Evolutionary conservation across 75 land plant species (phyloP).

Genomic region (Sequoia sempervirens): DNA sequence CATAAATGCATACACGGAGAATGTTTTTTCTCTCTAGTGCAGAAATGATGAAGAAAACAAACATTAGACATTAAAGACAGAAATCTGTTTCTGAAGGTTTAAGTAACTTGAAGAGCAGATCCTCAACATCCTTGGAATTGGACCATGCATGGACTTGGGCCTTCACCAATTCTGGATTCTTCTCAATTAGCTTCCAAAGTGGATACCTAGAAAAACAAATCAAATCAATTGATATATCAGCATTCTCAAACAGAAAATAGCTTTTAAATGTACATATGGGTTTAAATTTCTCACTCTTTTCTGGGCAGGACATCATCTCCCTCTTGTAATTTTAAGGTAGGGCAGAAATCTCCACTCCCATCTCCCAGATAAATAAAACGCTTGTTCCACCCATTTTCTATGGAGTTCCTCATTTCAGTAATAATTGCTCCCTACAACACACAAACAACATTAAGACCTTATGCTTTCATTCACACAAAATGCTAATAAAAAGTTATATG

Average conservation of each 20-base stretch:
- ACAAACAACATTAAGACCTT: not conserved
- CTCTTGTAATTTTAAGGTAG: constrained; percentile 31
- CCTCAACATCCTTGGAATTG: constrained; percentile 1
- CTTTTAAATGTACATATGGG: not conserved
- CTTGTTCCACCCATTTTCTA: constrained; percentile 3
- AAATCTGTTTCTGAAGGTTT: not conserved
- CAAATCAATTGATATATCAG: not conserved
- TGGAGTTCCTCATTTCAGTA: not conserved
- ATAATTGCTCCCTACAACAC: constrained; percentile 1
- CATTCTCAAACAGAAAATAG: not conserved
- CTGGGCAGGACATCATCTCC: constrained; percentile 47
- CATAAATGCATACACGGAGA: no score
- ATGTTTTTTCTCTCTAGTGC: no score
- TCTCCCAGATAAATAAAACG: constrained; percentile 50
- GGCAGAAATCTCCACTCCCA: constrained; percentile 61
- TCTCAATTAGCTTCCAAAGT: not conserved
- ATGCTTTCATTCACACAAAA: not conserved
- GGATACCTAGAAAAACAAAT: constrained; percentile 4
- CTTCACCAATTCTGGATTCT: not conserved
- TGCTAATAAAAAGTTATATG: not conserved
- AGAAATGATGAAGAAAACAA: no score
- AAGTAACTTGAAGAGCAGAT: not conserved
- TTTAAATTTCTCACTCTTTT: constrained; percentile 22
- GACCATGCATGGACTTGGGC: constrained; percentile 6
- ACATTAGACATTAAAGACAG: no score